phyloP scores from a whole-genome alignment of 306 rosid species.

The Hylodesmum podocarpum region DNA sequence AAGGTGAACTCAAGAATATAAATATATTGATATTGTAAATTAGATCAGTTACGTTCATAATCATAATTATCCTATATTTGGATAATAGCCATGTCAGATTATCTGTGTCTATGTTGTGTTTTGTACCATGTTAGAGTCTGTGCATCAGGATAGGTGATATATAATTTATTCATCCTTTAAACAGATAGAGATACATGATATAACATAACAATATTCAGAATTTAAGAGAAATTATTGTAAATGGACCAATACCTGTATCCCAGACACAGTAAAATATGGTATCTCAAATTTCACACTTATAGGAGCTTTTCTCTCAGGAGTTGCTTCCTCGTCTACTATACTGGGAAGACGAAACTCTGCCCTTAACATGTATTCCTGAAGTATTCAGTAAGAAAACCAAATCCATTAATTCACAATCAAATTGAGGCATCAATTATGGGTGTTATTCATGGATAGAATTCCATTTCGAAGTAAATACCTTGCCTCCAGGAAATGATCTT shows the following conservation, averaged over 20 bases:
- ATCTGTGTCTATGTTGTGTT: background rate
- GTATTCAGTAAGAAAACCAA: conserved; percentile 29
- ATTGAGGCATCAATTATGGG: background rate
- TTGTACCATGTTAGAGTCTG: background rate
- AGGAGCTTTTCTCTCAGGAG: conserved; percentile 96
- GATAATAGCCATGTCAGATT: background rate
- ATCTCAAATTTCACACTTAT: conserved; percentile 96
- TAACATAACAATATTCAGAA: background rate
- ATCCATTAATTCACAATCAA: background rate
- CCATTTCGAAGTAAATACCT: conserved; percentile 57
- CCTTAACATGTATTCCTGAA: conserved; percentile 91
- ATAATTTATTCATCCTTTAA: background rate
- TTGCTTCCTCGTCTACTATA: conserved; percentile 79
- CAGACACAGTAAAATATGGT: conserved; percentile 97
- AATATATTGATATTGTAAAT: background rate
- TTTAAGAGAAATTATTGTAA: background rate
- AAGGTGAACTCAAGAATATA: background rate
- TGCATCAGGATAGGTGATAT: background rate
- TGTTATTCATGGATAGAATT: background rate
- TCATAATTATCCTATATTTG: background rate
- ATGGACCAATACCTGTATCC: conserved; percentile 74
- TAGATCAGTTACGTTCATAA: background rate
- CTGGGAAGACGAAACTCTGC: conserved; percentile 96
- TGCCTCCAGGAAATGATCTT: conserved; percentile 98
- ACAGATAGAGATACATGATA: background rate